Conservation (phyloP, 139 green algal genomes). For the Micromonas commoda region DNA sequence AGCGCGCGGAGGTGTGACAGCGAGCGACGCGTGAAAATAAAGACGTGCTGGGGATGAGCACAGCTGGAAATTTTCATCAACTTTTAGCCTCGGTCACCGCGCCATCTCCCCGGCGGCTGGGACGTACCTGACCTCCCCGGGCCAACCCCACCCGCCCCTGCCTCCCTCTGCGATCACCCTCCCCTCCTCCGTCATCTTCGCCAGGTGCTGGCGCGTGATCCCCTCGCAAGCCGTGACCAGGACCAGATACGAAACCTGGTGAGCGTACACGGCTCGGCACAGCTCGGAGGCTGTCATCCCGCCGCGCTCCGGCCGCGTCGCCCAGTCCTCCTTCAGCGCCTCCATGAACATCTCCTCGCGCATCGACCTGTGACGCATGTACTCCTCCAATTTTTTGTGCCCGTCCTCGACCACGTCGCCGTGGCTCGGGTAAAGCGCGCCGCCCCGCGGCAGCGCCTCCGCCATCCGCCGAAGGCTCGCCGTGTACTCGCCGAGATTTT, state of each 20-base stretch:
- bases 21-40: too few species aligned
- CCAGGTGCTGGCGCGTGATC: constrained; percentile 12
- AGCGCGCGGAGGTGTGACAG: too few species aligned
- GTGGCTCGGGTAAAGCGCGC: not conserved
- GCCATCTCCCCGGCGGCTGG: not conserved
- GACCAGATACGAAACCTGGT: not conserved
- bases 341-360: constrained; percentile 8
- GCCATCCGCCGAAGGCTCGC: not conserved
- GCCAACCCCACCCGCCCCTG: not conserved
- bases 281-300: constrained; percentile 6
- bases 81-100: too few species aligned
- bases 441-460: not conserved
- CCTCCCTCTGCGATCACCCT: not conserved
- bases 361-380: not conserved
- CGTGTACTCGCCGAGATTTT: constrained; percentile 10
- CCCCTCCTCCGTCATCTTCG: constrained; percentile 12
- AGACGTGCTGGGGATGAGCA: too few species aligned
- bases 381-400: not conserved
- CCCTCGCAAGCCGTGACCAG: not conserved
- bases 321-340: not conserved
- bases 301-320: not conserved
- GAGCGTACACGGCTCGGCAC: not conserved
- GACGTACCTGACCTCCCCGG: not conserved
- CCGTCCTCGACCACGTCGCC: not conserved
- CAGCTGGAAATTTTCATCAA: too few species aligned